Evolutionary conservation across 352 stramenopile genomes (phyloP), one percentile per base, ranked within the genome.

Genomic region (Halophytophthora polymorphica): DNA sequence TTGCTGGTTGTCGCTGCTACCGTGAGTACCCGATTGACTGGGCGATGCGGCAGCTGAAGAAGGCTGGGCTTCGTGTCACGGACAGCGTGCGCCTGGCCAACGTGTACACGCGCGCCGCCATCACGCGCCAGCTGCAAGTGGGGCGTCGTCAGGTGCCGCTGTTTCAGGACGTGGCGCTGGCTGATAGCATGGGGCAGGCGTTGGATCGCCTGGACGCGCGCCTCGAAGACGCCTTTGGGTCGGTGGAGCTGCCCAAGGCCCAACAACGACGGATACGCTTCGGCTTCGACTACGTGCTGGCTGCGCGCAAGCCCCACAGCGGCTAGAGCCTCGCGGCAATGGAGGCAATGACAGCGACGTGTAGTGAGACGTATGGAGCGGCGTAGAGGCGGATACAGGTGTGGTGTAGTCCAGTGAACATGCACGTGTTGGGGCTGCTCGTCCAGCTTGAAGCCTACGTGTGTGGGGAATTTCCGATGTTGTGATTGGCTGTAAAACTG

Each of bases 201-300:
- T 58, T 96, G 19, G 75, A 93, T 58, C 66, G 77, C 35, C 60
- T 96, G 50, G 77, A 75, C 25, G 33, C 58, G 42, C 56, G 62
- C 34, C 50, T 75, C 1, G 53, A 64, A 46, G 34, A 53, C 2
- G 53, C 57, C 18, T 69, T 78, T 18, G 58, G 52, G 0, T 47
- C 55, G 21, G 58, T 45, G 21, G 63, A 61, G 31, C 52, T 79
- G 31, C 45, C 55, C 37, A 62, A 66, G 43, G 44, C 60, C 1
- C 44, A 73, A n/a, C 64, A 67, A 19, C 60, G 56, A 22, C 65
- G 46, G 49, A 67, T 73, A 66, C 58, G 61, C 34, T 86, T 97
- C 35, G 90, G 90, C 40, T 97, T 96, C 66, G 88, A 97, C 64
- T 97, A 96, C 62, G 86, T 97, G 5, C 64, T 97, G 31, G 71